These are phyloP conservation scores for Rheum nobile DNA, from an alignment of 148 eudicot genomes.

Conservation along the genomic window DNA sequence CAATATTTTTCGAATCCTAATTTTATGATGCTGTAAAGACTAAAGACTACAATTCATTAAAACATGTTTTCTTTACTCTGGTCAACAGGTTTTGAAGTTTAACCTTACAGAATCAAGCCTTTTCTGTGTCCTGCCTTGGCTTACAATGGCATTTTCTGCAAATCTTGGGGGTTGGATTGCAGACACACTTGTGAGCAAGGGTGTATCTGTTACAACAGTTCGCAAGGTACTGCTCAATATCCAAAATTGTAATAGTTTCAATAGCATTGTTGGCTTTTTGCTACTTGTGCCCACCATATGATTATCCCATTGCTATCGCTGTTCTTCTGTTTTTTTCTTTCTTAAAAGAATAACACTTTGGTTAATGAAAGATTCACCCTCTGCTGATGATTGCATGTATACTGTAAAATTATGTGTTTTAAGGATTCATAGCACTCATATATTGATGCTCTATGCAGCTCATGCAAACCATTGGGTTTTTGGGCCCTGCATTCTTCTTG, in stretches of 20 bases:
- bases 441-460: slow-evolving; percentile 29
- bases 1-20: too few relatives aligned
- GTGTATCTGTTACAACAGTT: slow-evolving; percentile 66
- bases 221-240: slow-evolving; percentile 59
- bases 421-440: neutral
- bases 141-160: slow-evolving; percentile 92
- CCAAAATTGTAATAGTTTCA: neutral
- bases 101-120: slow-evolving; percentile 81
- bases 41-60: neutral
- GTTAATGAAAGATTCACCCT: neutral
- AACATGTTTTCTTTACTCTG: neutral
- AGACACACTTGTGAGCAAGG: slow-evolving; percentile 82
- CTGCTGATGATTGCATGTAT: neutral
- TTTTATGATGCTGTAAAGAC: too few relatives aligned
- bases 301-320: neutral
- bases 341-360: neutral
- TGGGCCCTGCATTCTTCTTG: slow-evolving; percentile 96
- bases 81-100: slow-evolving; percentile 70
- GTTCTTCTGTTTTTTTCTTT: too few relatives aligned
- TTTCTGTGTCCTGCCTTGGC: slow-evolving; percentile 82
- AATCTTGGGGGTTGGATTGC: slow-evolving; percentile 97
- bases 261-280: neutral
- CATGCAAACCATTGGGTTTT: slow-evolving; percentile 92
- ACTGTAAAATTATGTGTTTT: neutral
- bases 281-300: neutral